A percentile compares a stretch with the other conserved stretches of the same genome.
phyloP scores from a whole-genome alignment of 2,329 filamentous ascomycete species.

The Dactylellina parvicollis region DNA sequence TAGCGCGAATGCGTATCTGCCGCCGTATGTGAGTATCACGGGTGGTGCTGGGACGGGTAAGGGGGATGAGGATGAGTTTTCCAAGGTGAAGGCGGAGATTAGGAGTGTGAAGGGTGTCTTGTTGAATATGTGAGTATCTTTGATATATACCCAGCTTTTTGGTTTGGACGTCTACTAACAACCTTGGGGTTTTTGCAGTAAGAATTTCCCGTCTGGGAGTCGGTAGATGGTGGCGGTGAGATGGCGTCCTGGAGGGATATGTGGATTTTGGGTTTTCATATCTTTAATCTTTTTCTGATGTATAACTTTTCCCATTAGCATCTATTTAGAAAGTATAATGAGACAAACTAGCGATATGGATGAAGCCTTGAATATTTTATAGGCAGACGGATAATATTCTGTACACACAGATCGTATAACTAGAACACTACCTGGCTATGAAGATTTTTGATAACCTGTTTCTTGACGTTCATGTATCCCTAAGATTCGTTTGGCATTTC shows the following conservation, averaged over 20 bases:
- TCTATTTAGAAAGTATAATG: neutral
- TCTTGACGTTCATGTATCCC: too few species aligned
- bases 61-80: constrained; percentile 74
- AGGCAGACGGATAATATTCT: too few species aligned
- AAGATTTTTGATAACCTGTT: too few species aligned
- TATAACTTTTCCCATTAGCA: neutral
- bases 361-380: too few species aligned
- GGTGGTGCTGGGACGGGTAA: constrained; percentile 65
- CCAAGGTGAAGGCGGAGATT: constrained; percentile 77
- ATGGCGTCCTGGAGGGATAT: constrained; percentile 10
- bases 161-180: neutral
- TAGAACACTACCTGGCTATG: too few species aligned
- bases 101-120: constrained; percentile 81
- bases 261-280: neutral
- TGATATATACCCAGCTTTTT: neutral
- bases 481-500: too few species aligned
- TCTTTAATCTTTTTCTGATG: neutral
- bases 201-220: constrained; percentile 57
- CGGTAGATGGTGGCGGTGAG: constrained; percentile 15
- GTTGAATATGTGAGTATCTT: constrained; percentile 64
- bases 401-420: too few species aligned
- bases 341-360: too few species aligned
- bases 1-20: constrained; percentile 57
- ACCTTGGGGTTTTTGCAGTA: constrained; percentile 42
- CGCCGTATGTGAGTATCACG: constrained; percentile 63